Evolutionary conservation across 352 stramenopile genomes (phyloP).

Genomic region (Globisporangium emineosum): DNA sequence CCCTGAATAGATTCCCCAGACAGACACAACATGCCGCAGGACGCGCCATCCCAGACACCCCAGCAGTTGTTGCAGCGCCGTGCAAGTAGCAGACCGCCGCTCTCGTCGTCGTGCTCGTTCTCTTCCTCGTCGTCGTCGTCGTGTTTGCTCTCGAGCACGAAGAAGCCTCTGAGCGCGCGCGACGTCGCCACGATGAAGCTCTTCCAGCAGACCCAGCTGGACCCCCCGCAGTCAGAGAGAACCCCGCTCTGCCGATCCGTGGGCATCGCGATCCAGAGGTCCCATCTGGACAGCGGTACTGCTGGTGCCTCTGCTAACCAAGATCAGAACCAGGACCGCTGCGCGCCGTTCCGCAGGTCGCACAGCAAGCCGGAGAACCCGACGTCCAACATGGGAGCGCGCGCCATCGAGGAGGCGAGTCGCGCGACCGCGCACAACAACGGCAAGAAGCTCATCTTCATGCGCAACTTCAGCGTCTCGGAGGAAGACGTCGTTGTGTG

Average conservation of each 20-base stretch:
- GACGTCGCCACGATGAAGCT: conserved; percentile 32
- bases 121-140: background rate
- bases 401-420: conserved; percentile 43
- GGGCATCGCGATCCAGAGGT: conserved; percentile 16
- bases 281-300: conserved; percentile 2
- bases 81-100: conserved; percentile 11
- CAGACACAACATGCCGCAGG: conserved; percentile 8
- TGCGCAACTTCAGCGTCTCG: conserved; percentile 62
- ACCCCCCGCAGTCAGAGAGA: background rate
- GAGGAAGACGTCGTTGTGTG: conserved; percentile 70
- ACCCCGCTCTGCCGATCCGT: conserved; percentile 11
- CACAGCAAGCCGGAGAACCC: conserved; percentile 55
- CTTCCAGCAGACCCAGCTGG: conserved; percentile 2
- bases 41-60: background rate
- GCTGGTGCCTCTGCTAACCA: background rate
- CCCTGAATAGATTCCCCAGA: background rate
- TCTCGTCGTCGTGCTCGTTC: background rate
- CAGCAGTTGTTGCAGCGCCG: conserved; percentile 2
- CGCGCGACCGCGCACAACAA: conserved; percentile 28
- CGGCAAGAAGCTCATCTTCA: conserved; percentile 50
- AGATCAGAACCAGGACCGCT: background rate
- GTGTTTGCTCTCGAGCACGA: background rate
- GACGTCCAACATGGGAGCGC: conserved; percentile 53
- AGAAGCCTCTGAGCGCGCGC: conserved; percentile 9
- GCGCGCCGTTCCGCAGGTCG: conserved; percentile 41